Conservation (phyloP, 305 asterid genomes). For the Fraxinus albicans region DNA sequence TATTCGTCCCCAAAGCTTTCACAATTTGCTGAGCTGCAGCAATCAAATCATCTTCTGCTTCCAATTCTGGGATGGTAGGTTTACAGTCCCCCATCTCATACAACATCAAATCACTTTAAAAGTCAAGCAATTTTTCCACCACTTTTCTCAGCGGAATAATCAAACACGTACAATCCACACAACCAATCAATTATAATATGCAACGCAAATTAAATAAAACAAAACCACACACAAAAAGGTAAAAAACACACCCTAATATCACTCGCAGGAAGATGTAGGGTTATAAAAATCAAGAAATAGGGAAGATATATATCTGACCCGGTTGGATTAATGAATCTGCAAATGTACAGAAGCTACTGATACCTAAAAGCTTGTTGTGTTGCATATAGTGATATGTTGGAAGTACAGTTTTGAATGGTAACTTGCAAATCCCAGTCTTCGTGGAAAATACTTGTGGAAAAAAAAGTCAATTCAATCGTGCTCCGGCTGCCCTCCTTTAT, state of each 20-base stretch:
- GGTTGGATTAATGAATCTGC: slow-evolving; percentile 14
- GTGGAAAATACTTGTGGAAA: slow-evolving; percentile 10
- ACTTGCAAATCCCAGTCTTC: slow-evolving; percentile 30
- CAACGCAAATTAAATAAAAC: not conserved
- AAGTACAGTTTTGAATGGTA: slow-evolving; percentile 26
- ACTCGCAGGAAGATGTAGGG: slow-evolving; percentile 10
- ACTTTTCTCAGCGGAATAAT: not conserved
- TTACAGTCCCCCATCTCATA: slow-evolving; percentile 56
- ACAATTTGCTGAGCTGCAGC: slow-evolving; percentile 63
- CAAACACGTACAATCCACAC: slow-evolving; percentile 9
- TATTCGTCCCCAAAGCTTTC: slow-evolving; percentile 54
- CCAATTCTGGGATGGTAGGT: slow-evolving; percentile 39
- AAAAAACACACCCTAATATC: slow-evolving; percentile 10
- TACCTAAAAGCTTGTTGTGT: not conserved
- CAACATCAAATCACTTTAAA: slow-evolving; percentile 20
- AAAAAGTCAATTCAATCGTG: slow-evolving; percentile 25
- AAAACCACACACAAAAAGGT: not conserved
- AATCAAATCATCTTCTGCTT: slow-evolving; percentile 70
- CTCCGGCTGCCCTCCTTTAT: not conserved
- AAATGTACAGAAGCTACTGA: slow-evolving; percentile 28
- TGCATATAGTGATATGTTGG: slow-evolving; percentile 6
- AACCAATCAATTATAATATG: not conserved
- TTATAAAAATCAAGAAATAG: slow-evolving; percentile 3
- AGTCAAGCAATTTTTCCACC: not conserved
- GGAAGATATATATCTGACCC: slow-evolving; percentile 28